phyloP scores from a whole-genome alignment of 371 early-diverging fungal genomes.

The Parasitella parasitica region DNA sequence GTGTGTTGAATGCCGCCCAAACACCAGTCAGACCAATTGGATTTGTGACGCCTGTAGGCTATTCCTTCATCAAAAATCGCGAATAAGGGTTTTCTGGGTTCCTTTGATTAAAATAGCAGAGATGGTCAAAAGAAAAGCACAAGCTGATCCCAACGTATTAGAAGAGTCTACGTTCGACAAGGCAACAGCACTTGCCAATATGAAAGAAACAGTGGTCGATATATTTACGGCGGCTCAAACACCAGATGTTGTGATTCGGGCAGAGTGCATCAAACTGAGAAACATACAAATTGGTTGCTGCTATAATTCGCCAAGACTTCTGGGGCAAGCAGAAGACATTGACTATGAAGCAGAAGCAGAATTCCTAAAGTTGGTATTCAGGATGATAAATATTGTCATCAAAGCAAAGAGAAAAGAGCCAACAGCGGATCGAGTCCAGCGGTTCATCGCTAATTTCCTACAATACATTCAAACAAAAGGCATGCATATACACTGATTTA shows the following conservation, averaged over 20 bases:
- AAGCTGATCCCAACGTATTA: not conserved
- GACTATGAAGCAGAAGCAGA: conserved; percentile 56
- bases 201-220: conserved; percentile 52
- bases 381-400: conserved; percentile 74
- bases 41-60: too few species aligned
- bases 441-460: conserved; percentile 76
- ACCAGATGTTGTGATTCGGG: conserved; percentile 65
- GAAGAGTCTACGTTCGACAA: conserved; percentile 3
- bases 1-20: too few species aligned
- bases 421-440: conserved; percentile 70
- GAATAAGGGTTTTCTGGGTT: too few species aligned
- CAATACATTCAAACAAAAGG: conserved; percentile 70
- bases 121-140: not conserved
- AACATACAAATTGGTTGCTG: conserved; percentile 72
- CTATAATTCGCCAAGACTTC: conserved; percentile 38
- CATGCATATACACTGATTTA: not conserved
- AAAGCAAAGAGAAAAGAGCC: conserved; percentile 71
- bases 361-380: conserved; percentile 69
- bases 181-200: conserved; percentile 27
- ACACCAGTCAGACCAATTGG: too few species aligned
- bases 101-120: not conserved
- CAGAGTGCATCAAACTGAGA: conserved; percentile 71
- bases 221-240: conserved; percentile 81
- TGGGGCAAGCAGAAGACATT: conserved; percentile 41
- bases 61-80: too few species aligned